Percentiles rank a stretch among this genome's conserved stretches.
These are phyloP conservation scores for Vitellaria paradoxa DNA, from an alignment of 179 eudicot species.

Conservation along the genomic window DNA sequence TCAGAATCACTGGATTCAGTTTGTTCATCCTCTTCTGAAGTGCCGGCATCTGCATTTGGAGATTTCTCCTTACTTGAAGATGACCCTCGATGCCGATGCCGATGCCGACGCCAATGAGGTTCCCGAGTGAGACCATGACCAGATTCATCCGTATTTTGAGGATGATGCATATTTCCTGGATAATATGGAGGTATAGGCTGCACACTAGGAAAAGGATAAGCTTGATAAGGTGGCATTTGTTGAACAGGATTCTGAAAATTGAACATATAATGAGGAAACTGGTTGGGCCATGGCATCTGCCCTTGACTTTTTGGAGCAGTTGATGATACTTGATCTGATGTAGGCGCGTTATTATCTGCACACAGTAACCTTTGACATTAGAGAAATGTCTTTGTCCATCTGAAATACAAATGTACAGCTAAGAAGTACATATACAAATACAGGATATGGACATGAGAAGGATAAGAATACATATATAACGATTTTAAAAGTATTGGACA, in stretches of 20 bases:
- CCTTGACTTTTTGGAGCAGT: conserved; percentile 32
- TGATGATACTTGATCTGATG: conserved; percentile 31
- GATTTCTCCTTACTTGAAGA: conserved; percentile 40
- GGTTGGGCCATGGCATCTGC: conserved; percentile 51
- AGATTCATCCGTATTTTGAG: conserved; percentile 32
- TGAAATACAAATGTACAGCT: background rate
- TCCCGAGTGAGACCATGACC: conserved; percentile 14
- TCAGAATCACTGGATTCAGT: conserved; percentile 33
- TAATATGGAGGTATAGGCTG: conserved; percentile 38
- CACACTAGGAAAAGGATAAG: conserved; percentile 40
- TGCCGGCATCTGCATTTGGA: conserved; percentile 16
- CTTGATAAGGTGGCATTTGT: conserved; percentile 32
- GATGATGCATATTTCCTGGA: conserved; percentile 44
- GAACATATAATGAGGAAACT: conserved; percentile 50
- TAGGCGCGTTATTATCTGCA: conserved; percentile 24
- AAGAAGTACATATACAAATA: no score
- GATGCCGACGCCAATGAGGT: background rate
- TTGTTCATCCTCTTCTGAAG: conserved; percentile 43
- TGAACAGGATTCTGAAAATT: conserved; percentile 35
- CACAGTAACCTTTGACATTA: conserved; percentile 2
- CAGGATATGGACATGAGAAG: no score
- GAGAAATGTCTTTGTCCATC: background rate
- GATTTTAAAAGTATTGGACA: no score
- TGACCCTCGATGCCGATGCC: conserved; percentile 16
- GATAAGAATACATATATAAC: no score